Evolutionary conservation across 179 eudicot genomes (phyloP), one percentile per base, ranked within the genome.

Genomic region (Beta macrorhiza): DNA sequence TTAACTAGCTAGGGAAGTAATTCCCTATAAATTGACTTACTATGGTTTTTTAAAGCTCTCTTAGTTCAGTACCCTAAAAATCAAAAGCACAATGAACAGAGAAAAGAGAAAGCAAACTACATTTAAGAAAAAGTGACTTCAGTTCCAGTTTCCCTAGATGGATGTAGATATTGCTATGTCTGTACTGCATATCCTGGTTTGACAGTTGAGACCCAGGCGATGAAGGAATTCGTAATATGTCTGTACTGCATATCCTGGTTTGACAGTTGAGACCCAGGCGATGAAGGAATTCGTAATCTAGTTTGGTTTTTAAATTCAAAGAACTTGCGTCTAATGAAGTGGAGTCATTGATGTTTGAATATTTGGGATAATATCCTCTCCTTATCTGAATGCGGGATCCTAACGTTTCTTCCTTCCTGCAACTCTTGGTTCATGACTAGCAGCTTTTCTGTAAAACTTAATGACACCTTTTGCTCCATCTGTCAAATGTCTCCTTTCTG

Each of bases 181-280:
- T 69, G 81, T 56, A 65, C 51, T 22, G 45, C n/a, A 58, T 79
- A 47, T 57, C 15, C 71, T 68, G 51, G 45, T 37, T 37, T 37
- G 42, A 37, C 42, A 37, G 25, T 19, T 13, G 53, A 62, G 55
- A 61, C n/a, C 44, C 61, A 76, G 10, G 19, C 29, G 2, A n/a
- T 44, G 29, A 42, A 58, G 52, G 53, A 42, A n/a, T 37, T 7
- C 25, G 64, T 74, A 67, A 19, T 64, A 17, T 53, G 52, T 44
- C 53, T 69, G 81, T 56, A 65, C 51, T 22, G 45, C n/a, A 58
- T 79, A 47, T 57, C 16, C 71, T 68, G 51, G 45, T 37, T 37
- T 37, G 42, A 37, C 42, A 37, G 25, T 19, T 13, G 53, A 62
- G 55, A 61, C n/a, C n/a, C 61, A 76, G 10, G n/a, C 29, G 3